These are phyloP conservation scores for Irpex sp. DNA, from an alignment of 1,284 basidiomycete species.

Conservation along the genomic window DNA sequence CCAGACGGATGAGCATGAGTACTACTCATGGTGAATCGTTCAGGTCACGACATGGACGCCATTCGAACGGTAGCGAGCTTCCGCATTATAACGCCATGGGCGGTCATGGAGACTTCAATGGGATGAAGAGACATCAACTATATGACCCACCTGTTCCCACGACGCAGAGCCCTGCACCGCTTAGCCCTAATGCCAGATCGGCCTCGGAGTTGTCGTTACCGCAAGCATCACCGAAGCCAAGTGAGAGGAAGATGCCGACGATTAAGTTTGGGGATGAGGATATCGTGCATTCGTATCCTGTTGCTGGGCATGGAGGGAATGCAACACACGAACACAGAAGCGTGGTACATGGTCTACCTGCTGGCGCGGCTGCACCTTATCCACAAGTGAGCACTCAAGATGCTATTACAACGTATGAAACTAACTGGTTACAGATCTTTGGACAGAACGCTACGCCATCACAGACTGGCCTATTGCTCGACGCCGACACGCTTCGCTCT, in stretches of 20 bases:
- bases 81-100: conserved; percentile 14
- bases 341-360: conserved; percentile 6
- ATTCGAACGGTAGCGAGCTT: conserved; percentile 14
- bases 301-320: conserved; percentile 35
- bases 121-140: conserved; percentile 71
- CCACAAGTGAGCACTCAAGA: neutral
- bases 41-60: conserved; percentile 15
- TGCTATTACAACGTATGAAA: neutral
- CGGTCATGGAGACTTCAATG: conserved; percentile 28
- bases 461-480: conserved; percentile 8
- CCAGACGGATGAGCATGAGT: conserved; percentile 58
- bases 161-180: neutral
- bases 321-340: conserved; percentile 54
- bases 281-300: conserved; percentile 68
- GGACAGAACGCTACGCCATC: neutral
- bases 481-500: conserved; percentile 20
- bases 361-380: conserved; percentile 12
- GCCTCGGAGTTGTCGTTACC: conserved; percentile 29
- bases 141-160: conserved; percentile 69
- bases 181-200: neutral
- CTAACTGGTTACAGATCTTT: neutral
- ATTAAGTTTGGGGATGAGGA: conserved; percentile 76
- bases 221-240: conserved; percentile 28
- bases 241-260: conserved; percentile 46
- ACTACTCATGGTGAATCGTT: conserved; percentile 30